Base-by-base conservation (phyloP, 2,329 filamentous ascomycete species). In the Penicillium sp. region DNA sequence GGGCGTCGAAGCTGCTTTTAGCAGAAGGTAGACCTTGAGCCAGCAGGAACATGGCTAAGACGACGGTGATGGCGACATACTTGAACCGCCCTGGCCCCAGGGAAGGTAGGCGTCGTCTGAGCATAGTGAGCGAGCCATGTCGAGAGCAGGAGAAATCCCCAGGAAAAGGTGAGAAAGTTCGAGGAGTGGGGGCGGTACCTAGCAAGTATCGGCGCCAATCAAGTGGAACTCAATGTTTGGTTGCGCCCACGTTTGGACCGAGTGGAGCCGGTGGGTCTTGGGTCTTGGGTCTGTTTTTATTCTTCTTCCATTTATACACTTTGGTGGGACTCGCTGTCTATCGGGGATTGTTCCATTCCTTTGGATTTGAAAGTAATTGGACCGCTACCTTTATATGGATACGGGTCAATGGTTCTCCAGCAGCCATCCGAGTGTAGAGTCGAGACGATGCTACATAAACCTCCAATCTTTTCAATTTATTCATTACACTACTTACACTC, bases 21-120 rank as follows among this genome's bases (percentile, higher is more conserved):
- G 53, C 20, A 3, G 43, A 20, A 9, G 59, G 56, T 13, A 60
- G 44, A 24, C 42, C 40, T 28, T 50, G 50, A 39, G 55, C 27
- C 4, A 61, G n/a, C 9, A 57, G 20, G 9, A 52, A 49, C 1
- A 56, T 22, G 16, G 46, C 27, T 8, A 53, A 22, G 31, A 55
- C 33, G 16, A 44, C 44, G 11, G 36, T 22, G 11, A 56, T 14
- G 24, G 55, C 36, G 20, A 50, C 39, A 44, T 30, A 46, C 25
- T 50, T 50, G 40, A 50, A 45, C 14, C 54, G 45, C 38, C 44
- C 42, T 18, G 40, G 31, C n/a, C 56, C 38, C 8, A 51, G 31
- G 14, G 49, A 42, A 31, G 30, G 30, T 28, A 42, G 8, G 18
- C 20, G 38, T 30, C 51, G 51, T 38, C 16, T 48, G n/a, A 49